phyloP scores from a whole-genome alignment of 495 filamentous ascomycete genomes.

The Symbiotaphrina buchneri region DNA sequence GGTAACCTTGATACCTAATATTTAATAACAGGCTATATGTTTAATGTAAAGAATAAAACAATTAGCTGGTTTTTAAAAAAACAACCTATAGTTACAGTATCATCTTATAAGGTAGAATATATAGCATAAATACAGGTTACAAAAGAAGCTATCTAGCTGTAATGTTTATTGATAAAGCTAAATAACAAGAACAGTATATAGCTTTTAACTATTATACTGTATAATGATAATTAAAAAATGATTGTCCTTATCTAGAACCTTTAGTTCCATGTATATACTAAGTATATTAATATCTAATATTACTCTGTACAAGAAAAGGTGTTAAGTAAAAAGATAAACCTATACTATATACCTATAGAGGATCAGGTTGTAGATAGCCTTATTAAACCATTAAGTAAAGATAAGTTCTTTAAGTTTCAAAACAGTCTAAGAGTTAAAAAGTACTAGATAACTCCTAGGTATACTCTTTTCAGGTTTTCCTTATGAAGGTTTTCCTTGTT shows the following conservation, averaged over 20 bases:
- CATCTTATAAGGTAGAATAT: conserved; percentile 18
- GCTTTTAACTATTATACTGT: conserved; percentile 4
- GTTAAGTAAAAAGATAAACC: conserved; percentile 10
- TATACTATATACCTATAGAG: conserved; percentile 9
- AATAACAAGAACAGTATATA: conserved; percentile 7
- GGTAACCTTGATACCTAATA: conserved; percentile 6
- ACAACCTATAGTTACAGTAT: conserved; percentile 14
- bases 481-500: too few relatives aligned
- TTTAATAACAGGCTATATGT: conserved; percentile 15
- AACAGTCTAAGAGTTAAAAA: too few relatives aligned
- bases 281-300: conserved; percentile 14
- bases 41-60: conserved; percentile 13
- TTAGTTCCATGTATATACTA: conserved; percentile 11
- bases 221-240: conserved; percentile 12
- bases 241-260: conserved; percentile 12
- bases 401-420: too few relatives aligned
- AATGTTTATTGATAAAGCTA: conserved; percentile 12
- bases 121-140: conserved; percentile 13
- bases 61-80: conserved; percentile 17
- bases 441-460: too few relatives aligned
- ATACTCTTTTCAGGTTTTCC: too few relatives aligned
- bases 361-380: conserved; percentile 11
- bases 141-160: conserved; percentile 18
- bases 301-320: neutral
- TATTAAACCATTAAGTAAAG: conserved; percentile 11